Conservation (phyloP, 176 grass and related monocot genomes). For the Rhynchospora pubera region DNA sequence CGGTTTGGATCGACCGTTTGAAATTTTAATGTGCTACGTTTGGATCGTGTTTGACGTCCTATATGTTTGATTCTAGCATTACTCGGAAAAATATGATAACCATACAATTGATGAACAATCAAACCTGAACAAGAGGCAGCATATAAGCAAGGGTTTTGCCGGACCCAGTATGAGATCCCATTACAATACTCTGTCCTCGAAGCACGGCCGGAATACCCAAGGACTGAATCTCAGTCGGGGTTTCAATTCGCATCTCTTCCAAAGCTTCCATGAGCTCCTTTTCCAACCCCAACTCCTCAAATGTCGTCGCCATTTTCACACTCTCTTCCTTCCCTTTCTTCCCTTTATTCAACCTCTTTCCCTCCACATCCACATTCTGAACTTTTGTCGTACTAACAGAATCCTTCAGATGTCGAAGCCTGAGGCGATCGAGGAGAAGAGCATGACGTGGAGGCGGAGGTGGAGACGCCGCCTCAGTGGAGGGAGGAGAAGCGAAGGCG, state of each 20-base stretch:
- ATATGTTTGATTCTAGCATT: too few relatives aligned
- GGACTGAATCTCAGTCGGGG: constrained; percentile 89
- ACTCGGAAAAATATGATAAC: neutral
- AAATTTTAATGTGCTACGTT: too few relatives aligned
- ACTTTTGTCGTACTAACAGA: neutral
- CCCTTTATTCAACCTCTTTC: constrained; percentile 19
- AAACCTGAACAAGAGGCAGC: constrained; percentile 84
- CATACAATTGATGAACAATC: neutral
- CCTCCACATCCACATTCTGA: neutral
- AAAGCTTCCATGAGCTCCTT: constrained; percentile 54
- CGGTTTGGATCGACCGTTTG: too few relatives aligned
- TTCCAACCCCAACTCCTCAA: constrained; percentile 60
- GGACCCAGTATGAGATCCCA: constrained; percentile 91
- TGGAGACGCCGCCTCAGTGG: constrained; percentile 3
- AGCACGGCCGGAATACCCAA: constrained; percentile 64
- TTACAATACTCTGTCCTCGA: constrained; percentile 58
- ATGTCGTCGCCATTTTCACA: constrained; percentile 31
- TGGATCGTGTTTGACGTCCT: too few relatives aligned
- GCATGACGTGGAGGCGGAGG: constrained; percentile 43
- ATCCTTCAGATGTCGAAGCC: constrained; percentile 76
- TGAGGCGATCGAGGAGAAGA: constrained; percentile 79
- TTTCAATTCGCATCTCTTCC: constrained; percentile 62
- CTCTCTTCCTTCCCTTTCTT: constrained; percentile 33
- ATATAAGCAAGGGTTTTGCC: constrained; percentile 96
- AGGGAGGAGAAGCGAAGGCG: constrained; percentile 12